These are phyloP conservation scores for Podospora australis DNA, from an alignment of 495 filamentous ascomycete species.

Conservation along the genomic window DNA sequence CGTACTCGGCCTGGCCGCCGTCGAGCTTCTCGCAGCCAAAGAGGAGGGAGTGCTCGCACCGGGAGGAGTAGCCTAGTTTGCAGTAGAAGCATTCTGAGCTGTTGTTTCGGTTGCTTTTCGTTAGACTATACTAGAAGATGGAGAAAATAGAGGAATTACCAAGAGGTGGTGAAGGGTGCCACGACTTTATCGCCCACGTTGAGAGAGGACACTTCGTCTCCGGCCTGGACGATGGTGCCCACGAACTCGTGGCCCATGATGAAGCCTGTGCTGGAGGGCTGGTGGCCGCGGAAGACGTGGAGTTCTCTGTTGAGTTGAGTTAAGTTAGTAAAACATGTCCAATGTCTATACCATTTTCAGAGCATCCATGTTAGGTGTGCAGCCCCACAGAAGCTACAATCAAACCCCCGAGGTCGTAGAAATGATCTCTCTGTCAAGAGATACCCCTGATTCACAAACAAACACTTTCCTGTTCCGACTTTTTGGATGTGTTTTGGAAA, in stretches of 20 bases:
- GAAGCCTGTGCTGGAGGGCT: slow-evolving; percentile 45
- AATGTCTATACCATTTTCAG: too few species aligned
- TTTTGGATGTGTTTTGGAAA: too few species aligned
- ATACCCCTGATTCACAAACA: too few species aligned
- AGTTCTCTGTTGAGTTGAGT: slow-evolving; percentile 56
- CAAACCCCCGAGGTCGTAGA: too few species aligned
- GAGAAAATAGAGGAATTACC: slow-evolving; percentile 44
- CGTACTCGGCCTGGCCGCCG: slow-evolving; percentile 87
- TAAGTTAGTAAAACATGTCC: not conserved
- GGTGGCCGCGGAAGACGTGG: slow-evolving; percentile 82
- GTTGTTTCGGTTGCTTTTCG: slow-evolving; percentile 2
- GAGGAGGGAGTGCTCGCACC: slow-evolving; percentile 67
- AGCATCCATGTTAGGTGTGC: too few species aligned
- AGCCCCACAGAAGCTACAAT: too few species aligned
- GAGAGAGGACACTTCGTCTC: slow-evolving; percentile 60
- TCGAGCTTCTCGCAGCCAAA: slow-evolving; percentile 72
- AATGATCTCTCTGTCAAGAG: too few species aligned
- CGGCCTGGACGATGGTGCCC: slow-evolving; percentile 63
- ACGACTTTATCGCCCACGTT: slow-evolving; percentile 73
- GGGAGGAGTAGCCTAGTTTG: slow-evolving; percentile 69
- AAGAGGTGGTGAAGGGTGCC: slow-evolving; percentile 80
- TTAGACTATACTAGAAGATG: not conserved
- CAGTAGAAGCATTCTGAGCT: slow-evolving; percentile 83
- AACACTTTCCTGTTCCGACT: too few species aligned
- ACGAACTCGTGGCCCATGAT: slow-evolving; percentile 77